Evolutionary conservation across 1,284 basidiomycete genomes (phyloP), one percentile per base, ranked within the genome.

Genomic region (Rhodotorula mucilaginosa): DNA sequence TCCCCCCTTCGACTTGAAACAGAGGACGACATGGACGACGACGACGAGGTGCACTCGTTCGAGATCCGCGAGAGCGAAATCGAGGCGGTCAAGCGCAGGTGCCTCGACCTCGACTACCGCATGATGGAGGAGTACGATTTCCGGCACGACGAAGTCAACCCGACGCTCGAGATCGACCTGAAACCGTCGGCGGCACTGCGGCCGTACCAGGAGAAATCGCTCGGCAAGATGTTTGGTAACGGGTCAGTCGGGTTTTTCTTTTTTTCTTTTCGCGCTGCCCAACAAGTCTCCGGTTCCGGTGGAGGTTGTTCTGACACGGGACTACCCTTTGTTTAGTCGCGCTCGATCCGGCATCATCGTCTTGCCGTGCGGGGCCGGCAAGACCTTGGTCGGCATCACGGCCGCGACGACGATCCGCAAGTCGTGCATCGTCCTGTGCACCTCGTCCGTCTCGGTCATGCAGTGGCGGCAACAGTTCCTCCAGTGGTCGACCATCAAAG

Each of bases 371-470:
- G 97, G 97, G 72, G 97, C 97, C 47, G 97, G 97, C 61, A 99
- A 99, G 84, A 99, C 97, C 16, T 87, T 99, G 6, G 97, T 99
- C 10, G 97, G 97, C 23, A 98, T 99, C 79, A 99, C 97, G 0
- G 97, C 97, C 5, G 97, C 97, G 18, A 98, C 95, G 80, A 99
- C 97, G 26, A 97, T 99, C 84, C 97, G 97, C 84, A 99, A 99
- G 84, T 97, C 93, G 47, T 96, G 93, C 79, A 86, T 99, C n/a
- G 94, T 99, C 44, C 84, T 99, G 60, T 98, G 96, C 82, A 97
- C 95, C 34, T 97, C 93, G 60, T 93, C 93, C 29, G 95, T 98
- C 44, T 96, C 93, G 31, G 95, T 97, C 61, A 93, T 95, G 87
- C 95, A 97, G 84, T 98, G 95, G 95, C 92, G 90, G 79, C 90